Percentiles rank a stretch among this genome's conserved stretches.
These are phyloP conservation scores for Chiua virens DNA, from an alignment of 768 basidiomycete genomes.

Conservation along the genomic window DNA sequence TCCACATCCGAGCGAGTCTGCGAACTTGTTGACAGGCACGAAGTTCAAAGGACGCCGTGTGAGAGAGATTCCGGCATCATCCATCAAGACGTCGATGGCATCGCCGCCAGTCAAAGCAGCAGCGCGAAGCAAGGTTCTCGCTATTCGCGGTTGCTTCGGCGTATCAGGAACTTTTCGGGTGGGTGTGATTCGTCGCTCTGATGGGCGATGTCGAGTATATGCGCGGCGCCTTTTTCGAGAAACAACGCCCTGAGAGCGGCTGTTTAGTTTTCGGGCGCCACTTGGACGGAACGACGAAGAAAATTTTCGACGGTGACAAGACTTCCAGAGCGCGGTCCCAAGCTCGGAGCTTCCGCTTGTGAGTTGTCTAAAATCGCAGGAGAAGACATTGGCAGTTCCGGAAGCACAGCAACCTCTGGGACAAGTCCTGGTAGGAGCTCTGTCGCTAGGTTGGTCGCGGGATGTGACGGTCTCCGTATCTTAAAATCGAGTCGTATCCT, in stretches of 20 bases:
- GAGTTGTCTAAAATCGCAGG: background rate
- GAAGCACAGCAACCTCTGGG: conserved; percentile 19
- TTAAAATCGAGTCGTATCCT: conserved; percentile 10
- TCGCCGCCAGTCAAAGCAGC: conserved; percentile 27
- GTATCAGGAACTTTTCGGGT: background rate
- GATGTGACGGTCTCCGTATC: background rate
- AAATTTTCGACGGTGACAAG: conserved; percentile 29
- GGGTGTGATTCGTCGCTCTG: background rate
- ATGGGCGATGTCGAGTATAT: conserved; percentile 16
- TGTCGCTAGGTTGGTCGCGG: background rate
- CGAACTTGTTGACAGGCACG: conserved; percentile 26
- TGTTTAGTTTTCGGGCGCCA: background rate
- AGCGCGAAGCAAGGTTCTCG: conserved; percentile 24
- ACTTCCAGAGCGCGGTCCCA: background rate
- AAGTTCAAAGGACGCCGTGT: conserved; percentile 28
- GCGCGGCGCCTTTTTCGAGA: conserved; percentile 8
- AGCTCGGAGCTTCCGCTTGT: background rate
- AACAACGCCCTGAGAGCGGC: background rate
- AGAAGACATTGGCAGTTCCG: conserved; percentile 6
- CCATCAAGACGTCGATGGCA: conserved; percentile 17
- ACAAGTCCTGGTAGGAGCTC: conserved; percentile 3
- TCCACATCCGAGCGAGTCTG: background rate
- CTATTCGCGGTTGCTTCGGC: background rate
- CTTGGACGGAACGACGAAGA: conserved; percentile 13
- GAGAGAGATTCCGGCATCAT: conserved; percentile 6